Conservation (phyloP, 2,329 filamentous ascomycete genomes). For the Colletotrichum siamense region DNA sequence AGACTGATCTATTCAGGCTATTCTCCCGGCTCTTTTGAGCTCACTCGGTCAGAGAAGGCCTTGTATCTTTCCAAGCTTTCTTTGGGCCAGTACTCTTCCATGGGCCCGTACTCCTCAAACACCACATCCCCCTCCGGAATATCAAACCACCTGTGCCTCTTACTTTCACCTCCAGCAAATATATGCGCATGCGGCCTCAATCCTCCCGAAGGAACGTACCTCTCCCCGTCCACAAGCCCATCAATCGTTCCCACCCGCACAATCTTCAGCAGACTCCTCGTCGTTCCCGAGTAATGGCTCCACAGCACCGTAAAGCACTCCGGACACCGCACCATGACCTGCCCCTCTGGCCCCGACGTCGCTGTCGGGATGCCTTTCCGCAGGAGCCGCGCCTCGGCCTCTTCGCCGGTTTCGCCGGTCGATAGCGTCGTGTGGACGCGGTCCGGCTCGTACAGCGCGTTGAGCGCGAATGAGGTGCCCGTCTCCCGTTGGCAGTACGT, state of each 20-base stretch:
- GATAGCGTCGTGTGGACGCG: not conserved
- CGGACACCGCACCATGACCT: not conserved
- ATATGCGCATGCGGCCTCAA: not conserved
- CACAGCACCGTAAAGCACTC: not conserved
- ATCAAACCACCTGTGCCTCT: not conserved
- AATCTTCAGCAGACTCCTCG: not conserved
- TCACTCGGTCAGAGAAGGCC: not conserved
- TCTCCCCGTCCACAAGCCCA: not conserved
- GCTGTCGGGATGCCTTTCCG: not conserved
- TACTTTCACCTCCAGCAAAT: not conserved
- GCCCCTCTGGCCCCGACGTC: not conserved
- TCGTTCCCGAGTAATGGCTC: not conserved
- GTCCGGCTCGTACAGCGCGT: not conserved
- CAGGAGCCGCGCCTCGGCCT: not conserved
- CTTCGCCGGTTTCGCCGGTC: not conserved
- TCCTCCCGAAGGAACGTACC: rapidly evolving
- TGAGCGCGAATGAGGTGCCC: not conserved
- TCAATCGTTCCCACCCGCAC: not conserved
- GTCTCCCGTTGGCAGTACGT: not conserved
- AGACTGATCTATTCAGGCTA: no score
- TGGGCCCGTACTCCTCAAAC: not conserved
- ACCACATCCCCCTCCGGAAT: not conserved
- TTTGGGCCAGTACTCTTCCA: not conserved
- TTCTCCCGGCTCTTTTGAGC: rapidly evolving
- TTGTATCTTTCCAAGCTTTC: not conserved